Percentiles rank a stretch among this genome's conserved stretches.
phyloP scores from a whole-genome alignment of 306 rosid species.

The Alnus glutinosa region DNA sequence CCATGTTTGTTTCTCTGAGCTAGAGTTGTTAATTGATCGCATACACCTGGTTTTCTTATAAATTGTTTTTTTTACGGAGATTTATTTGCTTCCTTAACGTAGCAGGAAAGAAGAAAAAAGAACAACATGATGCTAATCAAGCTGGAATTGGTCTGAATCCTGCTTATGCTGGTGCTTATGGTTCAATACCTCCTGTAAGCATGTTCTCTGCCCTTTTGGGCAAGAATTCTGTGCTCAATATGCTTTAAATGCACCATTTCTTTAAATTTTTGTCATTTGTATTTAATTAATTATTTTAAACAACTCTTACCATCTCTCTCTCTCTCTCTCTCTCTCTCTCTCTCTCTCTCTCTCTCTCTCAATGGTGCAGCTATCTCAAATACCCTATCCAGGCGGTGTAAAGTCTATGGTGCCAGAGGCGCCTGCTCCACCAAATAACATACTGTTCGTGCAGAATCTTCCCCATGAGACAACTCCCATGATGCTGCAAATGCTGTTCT shows the following conservation, averaged over 20 bases:
- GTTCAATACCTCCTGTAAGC: constrained; percentile 76
- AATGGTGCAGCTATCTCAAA: constrained; percentile 57
- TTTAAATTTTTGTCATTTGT: not conserved
- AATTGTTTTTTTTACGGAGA: not conserved
- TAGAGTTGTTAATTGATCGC: not conserved
- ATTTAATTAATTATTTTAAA: not conserved
- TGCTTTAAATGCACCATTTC: not conserved
- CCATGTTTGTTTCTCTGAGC: not conserved
- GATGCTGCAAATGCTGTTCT: constrained; percentile 99
- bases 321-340: not conserved
- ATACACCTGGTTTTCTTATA: constrained; percentile 6
- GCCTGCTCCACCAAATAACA: constrained; percentile 98
- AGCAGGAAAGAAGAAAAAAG: constrained; percentile 87
- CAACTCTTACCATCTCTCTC: constrained; percentile 12
- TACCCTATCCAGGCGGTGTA: constrained; percentile 85
- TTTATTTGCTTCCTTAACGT: constrained; percentile 2
- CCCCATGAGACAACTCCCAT: constrained; percentile 86
- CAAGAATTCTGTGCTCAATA: not conserved
- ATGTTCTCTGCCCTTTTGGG: constrained; percentile 13
- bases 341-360: not conserved
- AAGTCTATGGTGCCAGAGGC: constrained; percentile 85
- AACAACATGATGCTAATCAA: constrained; percentile 85
- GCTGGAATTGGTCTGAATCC: constrained; percentile 82
- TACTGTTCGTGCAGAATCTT: constrained; percentile 89
- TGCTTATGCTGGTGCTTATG: constrained; percentile 79